Conservation (phyloP, 768 basidiomycete species). For the Lyophyllum shimeji region DNA sequence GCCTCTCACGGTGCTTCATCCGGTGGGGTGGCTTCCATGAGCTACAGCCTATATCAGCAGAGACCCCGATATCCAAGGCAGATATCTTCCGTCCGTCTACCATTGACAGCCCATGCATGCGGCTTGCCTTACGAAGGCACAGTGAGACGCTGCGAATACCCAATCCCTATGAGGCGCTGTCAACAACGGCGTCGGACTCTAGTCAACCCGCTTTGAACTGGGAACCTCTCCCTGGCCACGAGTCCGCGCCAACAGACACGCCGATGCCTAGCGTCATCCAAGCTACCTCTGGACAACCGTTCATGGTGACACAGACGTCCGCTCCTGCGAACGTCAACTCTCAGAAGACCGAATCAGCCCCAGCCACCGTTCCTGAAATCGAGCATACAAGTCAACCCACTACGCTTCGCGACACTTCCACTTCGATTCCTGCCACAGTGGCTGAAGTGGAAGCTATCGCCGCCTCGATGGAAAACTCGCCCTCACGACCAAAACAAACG, state of each 20-base stretch:
- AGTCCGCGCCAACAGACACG: slow-evolving; percentile 8
- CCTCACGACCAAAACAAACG: background rate
- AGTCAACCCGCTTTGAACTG: slow-evolving; percentile 9
- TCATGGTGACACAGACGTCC: background rate
- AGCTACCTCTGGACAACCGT: background rate
- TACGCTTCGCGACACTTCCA: background rate
- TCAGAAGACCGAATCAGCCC: background rate
- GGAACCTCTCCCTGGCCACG: slow-evolving; percentile 20
- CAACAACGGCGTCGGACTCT: background rate
- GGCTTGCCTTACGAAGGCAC: slow-evolving; percentile 24
- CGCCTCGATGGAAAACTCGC: background rate
- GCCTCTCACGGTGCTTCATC: slow-evolving; percentile 21
- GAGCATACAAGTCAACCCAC: background rate
- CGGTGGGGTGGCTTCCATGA: slow-evolving; percentile 38
- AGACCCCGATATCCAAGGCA: slow-evolving; percentile 18
- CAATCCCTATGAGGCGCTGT: slow-evolving; percentile 26
- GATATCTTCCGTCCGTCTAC: slow-evolving; percentile 22
- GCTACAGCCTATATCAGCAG: slow-evolving; percentile 27
- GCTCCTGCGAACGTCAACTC: background rate
- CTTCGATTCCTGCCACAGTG: background rate
- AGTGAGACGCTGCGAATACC: slow-evolving; percentile 15
- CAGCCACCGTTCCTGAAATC: background rate
- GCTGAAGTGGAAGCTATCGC: slow-evolving; percentile 1
- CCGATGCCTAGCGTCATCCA: slow-evolving; percentile 10
- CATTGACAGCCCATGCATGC: slow-evolving; percentile 29